These are phyloP conservation scores for Skeletonema menzelii DNA, from an alignment of 108 stramenopile genomes.

Conservation along the genomic window DNA sequence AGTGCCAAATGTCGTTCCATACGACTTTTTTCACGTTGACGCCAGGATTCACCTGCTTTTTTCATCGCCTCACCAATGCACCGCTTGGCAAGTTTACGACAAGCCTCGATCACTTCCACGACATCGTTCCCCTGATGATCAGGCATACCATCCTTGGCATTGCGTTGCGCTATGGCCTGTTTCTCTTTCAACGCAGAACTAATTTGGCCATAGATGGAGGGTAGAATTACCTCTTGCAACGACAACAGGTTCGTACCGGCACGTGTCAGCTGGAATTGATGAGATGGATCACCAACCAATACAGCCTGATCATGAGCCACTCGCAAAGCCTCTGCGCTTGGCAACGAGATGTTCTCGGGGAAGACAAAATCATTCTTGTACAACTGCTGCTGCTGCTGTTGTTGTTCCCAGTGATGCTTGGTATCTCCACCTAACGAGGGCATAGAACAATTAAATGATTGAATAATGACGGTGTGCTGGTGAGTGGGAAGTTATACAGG, in stretches of 20 bases:
- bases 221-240: constrained; percentile 47
- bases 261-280: constrained; percentile 38
- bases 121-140: constrained; percentile 34
- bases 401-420: neutral
- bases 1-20: constrained; percentile 7
- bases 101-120: constrained; percentile 37
- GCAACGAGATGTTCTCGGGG: constrained; percentile 18
- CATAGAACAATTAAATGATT: too few species aligned
- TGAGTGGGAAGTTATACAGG: too few species aligned
- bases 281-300: constrained; percentile 17
- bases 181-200: constrained; percentile 30
- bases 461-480: too few species aligned
- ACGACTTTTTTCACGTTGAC: constrained; percentile 21
- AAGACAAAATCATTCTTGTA: constrained; percentile 37
- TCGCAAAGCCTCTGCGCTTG: constrained; percentile 14
- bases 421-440: too few species aligned
- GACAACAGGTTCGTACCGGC: constrained; percentile 36
- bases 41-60: constrained; percentile 33
- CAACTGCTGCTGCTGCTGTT: too few species aligned
- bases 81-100: constrained; percentile 36
- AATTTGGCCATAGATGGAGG: constrained; percentile 28
- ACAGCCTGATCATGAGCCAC: constrained; percentile 27
- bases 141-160: constrained; percentile 35
- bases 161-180: constrained; percentile 40
- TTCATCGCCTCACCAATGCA: constrained; percentile 19